These are phyloP conservation scores for Amoebophrya sp. DNA, from an alignment of 169 alveolate genomes.

Conservation along the genomic window DNA sequence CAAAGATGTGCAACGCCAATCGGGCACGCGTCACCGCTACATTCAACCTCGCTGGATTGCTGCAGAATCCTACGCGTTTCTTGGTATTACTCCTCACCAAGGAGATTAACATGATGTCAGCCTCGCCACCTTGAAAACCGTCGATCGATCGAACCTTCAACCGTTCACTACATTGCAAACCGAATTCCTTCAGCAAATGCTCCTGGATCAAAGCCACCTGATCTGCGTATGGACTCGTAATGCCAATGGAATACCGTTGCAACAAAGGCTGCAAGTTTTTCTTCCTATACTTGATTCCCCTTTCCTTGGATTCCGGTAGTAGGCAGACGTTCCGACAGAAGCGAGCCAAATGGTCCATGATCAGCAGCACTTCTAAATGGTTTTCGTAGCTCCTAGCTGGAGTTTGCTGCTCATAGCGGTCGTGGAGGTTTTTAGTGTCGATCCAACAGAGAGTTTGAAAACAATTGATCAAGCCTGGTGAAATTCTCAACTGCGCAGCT, in stretches of 20 bases:
- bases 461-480: neutral
- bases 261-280: neutral
- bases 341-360: neutral
- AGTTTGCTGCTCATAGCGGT: neutral
- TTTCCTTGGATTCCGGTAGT: neutral
- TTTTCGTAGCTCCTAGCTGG: neutral
- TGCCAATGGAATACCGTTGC: neutral
- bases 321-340: neutral
- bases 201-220: neutral
- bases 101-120: neutral
- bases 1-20: neutral
- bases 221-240: neutral
- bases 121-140: neutral
- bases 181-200: neutral
- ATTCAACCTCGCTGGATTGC: neutral
- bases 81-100: neutral
- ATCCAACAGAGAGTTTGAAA: neutral
- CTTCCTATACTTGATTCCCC: neutral
- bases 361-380: neutral
- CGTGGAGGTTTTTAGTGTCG: neutral
- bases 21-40: neutral
- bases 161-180: neutral
- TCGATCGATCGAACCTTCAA: neutral
- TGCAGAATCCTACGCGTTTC: neutral
- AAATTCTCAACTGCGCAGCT: neutral